A percentile compares a stretch with the other conserved stretches of the same genome.
Conservation (phyloP, 257 asterid species). For the Rubia yunnanensis region DNA sequence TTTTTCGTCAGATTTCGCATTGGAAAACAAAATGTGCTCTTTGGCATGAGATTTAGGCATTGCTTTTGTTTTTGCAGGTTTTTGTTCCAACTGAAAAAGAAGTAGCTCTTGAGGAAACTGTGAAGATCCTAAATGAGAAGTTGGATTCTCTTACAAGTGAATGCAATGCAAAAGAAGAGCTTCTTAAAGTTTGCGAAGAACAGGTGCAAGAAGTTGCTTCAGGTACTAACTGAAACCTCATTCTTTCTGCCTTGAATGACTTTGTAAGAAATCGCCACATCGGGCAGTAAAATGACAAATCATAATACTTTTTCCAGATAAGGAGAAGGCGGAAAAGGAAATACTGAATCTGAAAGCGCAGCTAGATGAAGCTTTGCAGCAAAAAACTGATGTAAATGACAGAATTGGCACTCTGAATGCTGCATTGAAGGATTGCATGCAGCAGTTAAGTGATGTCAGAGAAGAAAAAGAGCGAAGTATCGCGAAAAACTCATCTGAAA, state of each 20-base stretch:
- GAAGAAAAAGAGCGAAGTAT: slow-evolving; percentile 40
- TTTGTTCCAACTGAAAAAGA: slow-evolving; percentile 35
- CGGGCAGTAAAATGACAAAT: background rate
- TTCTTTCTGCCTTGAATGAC: background rate
- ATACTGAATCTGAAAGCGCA: slow-evolving; percentile 27
- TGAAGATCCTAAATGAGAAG: slow-evolving; percentile 45
- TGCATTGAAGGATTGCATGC: slow-evolving; percentile 60
- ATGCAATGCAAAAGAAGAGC: slow-evolving; percentile 52
- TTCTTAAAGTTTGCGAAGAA: slow-evolving; percentile 25
- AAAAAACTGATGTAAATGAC: slow-evolving; percentile 41
- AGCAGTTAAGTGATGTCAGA: slow-evolving; percentile 40
- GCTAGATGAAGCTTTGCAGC: slow-evolving; percentile 33
- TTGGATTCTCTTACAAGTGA: slow-evolving; percentile 48
- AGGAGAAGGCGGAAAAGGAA: slow-evolving; percentile 55
- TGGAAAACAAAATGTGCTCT: background rate
- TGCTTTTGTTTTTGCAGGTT: slow-evolving; percentile 7
- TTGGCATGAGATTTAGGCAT: background rate
- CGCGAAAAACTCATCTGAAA: slow-evolving; percentile 33
- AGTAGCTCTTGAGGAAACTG: slow-evolving; percentile 41
- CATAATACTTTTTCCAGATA: slow-evolving; percentile 26
- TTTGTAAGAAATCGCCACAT: background rate
- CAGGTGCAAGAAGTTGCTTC: slow-evolving; percentile 36
- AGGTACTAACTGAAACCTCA: slow-evolving; percentile 32
- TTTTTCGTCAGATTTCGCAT: background rate
- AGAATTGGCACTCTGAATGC: slow-evolving; percentile 42